Base-by-base conservation (phyloP, 352 stramenopile genomes). In the Phytophthora sp. region DNA sequence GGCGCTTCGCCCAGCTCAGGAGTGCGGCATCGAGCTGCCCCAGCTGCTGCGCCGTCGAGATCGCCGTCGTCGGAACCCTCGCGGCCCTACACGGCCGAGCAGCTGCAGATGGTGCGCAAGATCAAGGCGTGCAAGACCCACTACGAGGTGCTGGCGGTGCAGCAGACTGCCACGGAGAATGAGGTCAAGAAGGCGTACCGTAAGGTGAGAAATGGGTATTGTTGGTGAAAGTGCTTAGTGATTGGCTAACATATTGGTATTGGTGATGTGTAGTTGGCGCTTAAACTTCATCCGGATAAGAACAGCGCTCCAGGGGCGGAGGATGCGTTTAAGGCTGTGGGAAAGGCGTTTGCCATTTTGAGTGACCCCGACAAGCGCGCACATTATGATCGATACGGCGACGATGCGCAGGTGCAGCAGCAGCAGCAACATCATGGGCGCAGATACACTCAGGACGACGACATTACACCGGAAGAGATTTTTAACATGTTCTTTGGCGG, bases 241-340 rank as follows among this genome's bases (percentile, higher is more conserved):
- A 21, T 60, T 72, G n/a, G 31, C 15, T 69, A 33, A 63, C 33
- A 2, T 49, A 15, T 12, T 50, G 47, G 18, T 66, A 16, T 29
- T 49, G 46, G 12, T 66, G 57, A 60, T 61, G 4, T 66, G n/a
- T 73, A 96, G 86, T 77, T 96, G 38, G 91, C 91, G 18, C 66
- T 96, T 7, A 96, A 96, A 66, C 68, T 97, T 7, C 91, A 97
- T 69, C 91, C 91, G 0, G 91, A 97, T 69, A 97, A 97, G 78
- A 99, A 99, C 79, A 97, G 89, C 12, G 96, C 96, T 1, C 96
- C 96, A 1, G 90, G 97, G 36, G 96, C 97, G 4, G 97, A 99
- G 69, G 97, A 99, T 64, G 97, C 97, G 26, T 99, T 99, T 80
- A 99, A 99, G 78, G 95, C 88, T 2, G 88, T 96, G 3, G 88